Evolutionary conservation across 73 alveolate genomes (phyloP).

Genomic region (Symbiodinium pilosum): DNA sequence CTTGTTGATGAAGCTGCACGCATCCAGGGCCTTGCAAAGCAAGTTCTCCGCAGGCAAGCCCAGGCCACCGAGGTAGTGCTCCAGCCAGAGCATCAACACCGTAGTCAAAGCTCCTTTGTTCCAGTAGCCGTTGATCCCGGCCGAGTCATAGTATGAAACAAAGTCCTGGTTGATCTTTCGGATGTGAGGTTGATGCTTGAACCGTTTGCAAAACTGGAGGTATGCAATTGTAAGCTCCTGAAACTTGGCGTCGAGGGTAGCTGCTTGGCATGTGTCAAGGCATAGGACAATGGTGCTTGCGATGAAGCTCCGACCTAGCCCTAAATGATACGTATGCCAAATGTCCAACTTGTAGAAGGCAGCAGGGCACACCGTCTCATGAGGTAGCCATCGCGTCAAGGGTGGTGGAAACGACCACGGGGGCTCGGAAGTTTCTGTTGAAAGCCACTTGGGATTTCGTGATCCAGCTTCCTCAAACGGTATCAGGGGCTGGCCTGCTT

Average conservation of each 20-base stretch:
- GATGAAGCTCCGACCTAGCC: slow-evolving; percentile 14
- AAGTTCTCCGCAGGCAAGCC: background rate
- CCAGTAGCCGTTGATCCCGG: slow-evolving; percentile 16
- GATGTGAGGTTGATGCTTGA: background rate
- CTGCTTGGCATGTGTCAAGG: too few relatives aligned
- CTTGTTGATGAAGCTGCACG: background rate
- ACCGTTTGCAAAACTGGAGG: background rate
- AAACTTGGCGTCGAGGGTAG: too few relatives aligned
- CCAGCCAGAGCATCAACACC: background rate
- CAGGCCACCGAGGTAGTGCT: background rate
- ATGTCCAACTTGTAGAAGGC: background rate
- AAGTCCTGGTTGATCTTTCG: background rate
- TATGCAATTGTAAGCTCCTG: background rate
- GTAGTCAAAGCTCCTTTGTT: slow-evolving; percentile 33
- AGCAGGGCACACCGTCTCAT: background rate
- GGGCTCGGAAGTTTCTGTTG: background rate
- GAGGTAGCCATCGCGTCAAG: background rate
- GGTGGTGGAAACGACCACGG: slow-evolving; percentile 42
- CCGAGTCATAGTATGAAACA: background rate
- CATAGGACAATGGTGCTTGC: too few relatives aligned
- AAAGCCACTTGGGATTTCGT: background rate
- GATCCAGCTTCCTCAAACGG: background rate
- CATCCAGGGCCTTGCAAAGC: background rate
- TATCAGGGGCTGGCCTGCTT: background rate
- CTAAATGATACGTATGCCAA: slow-evolving; percentile 16